Evolutionary conservation across 2,329 filamentous ascomycete species (phyloP).

Genomic region (Mariannaea sp.): DNA sequence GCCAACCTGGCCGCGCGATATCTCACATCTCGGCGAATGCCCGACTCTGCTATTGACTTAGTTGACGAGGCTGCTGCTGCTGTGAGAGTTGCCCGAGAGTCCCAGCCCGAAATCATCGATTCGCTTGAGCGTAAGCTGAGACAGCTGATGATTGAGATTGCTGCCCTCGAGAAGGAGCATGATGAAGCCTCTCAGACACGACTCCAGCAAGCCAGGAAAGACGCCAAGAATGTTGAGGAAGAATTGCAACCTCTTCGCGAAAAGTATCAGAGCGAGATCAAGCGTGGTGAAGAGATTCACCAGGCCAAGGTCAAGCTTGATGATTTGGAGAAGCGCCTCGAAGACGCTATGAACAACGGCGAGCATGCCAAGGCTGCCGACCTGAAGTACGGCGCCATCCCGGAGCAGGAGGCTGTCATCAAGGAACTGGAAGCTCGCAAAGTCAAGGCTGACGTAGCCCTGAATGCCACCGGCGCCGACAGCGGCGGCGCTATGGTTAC

Average conservation of each 20-base stretch:
- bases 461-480: slow-evolving; percentile 61
- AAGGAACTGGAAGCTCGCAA: slow-evolving; percentile 81
- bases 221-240: slow-evolving; percentile 93
- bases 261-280: slow-evolving; percentile 94
- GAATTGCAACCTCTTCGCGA: slow-evolving; percentile 89
- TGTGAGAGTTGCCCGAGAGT: slow-evolving; percentile 94
- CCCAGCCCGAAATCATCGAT: slow-evolving; percentile 93
- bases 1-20: slow-evolving; percentile 94
- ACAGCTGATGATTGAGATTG: slow-evolving; percentile 96
- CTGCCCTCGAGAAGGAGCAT: slow-evolving; percentile 90
- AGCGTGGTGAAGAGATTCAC: slow-evolving; percentile 88
- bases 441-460: slow-evolving; percentile 73
- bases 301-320: slow-evolving; percentile 95
- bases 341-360: slow-evolving; percentile 86
- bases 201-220: slow-evolving; percentile 80
- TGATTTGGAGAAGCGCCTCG: slow-evolving; percentile 85
- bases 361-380: slow-evolving; percentile 90
- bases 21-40: slow-evolving; percentile 85
- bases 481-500: slow-evolving; percentile 77
- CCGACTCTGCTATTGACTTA: slow-evolving; percentile 94
- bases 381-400: slow-evolving; percentile 95
- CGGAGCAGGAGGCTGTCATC: slow-evolving; percentile 84
- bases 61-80: slow-evolving; percentile 96
- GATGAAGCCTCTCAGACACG: slow-evolving; percentile 89
- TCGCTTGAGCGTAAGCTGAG: slow-evolving; percentile 88